These are phyloP conservation scores for Rossbeevera mucosa DNA, from an alignment of 768 basidiomycete genomes.

Conservation along the genomic window DNA sequence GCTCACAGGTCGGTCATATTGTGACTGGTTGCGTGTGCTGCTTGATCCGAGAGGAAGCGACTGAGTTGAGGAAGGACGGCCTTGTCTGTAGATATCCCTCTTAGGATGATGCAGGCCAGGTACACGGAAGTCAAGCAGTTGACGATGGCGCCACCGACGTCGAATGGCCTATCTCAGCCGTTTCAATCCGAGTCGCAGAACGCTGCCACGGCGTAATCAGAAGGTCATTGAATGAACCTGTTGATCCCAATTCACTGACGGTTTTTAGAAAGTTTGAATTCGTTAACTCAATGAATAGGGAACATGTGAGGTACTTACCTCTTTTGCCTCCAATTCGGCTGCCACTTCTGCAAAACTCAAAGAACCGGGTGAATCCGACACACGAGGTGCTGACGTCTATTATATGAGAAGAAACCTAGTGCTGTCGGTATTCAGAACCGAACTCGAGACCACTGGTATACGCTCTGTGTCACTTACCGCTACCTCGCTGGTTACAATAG, in stretches of 20 bases:
- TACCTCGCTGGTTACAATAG: background rate
- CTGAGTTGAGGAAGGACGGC: background rate
- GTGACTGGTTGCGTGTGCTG: background rate
- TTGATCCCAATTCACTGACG: background rate
- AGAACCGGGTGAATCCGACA: background rate
- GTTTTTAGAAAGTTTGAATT: background rate
- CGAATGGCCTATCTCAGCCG: background rate
- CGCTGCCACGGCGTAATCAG: background rate
- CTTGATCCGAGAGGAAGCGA: background rate
- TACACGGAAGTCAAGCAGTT: background rate
- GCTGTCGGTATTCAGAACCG: background rate
- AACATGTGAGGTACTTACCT: background rate
- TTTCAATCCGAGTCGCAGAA: background rate
- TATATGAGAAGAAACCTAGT: background rate
- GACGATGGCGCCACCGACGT: background rate
- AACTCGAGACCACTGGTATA: background rate
- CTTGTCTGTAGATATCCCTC: background rate
- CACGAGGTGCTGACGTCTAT: background rate
- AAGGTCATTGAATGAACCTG: background rate
- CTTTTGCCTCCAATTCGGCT: no score
- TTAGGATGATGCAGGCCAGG: background rate
- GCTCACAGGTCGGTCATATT: background rate
- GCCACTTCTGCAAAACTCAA: background rate
- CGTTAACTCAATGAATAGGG: background rate
- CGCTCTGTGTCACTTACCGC: background rate